These are phyloP conservation scores for Alternaria sp. DNA, from an alignment of 2,329 filamentous ascomycete genomes.

Conservation along the genomic window DNA sequence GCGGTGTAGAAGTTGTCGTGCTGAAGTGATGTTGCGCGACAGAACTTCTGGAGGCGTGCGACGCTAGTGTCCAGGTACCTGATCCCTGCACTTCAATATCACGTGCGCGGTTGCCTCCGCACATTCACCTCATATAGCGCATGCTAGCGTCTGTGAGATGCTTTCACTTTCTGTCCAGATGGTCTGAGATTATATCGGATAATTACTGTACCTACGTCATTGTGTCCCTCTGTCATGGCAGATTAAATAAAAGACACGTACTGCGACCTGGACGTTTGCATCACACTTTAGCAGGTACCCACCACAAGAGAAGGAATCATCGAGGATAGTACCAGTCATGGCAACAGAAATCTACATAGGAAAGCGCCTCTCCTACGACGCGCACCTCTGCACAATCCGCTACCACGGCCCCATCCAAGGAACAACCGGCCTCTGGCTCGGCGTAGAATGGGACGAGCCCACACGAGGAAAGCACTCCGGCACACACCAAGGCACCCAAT, in stretches of 20 bases:
- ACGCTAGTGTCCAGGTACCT: slow-evolving; percentile 23
- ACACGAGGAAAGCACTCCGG: slow-evolving; percentile 89
- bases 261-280: too few species aligned
- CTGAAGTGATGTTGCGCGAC: slow-evolving; percentile 16
- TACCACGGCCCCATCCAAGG: slow-evolving; percentile 80
- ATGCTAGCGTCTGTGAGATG: not conserved
- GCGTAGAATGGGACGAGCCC: slow-evolving; percentile 95
- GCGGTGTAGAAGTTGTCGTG: slow-evolving; percentile 6
- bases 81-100: not conserved
- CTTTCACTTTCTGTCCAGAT: too few species aligned
- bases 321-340: slow-evolving; percentile 25
- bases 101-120: slow-evolving; percentile 11
- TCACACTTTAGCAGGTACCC: too few species aligned
- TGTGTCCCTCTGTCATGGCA: too few species aligned
- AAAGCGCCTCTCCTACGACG: slow-evolving; percentile 80
- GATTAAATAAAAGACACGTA: too few species aligned
- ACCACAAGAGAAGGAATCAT: too few species aligned
- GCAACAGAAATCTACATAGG: slow-evolving; percentile 59
- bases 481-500: slow-evolving; percentile 71
- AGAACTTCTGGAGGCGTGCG: slow-evolving; percentile 29
- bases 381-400: slow-evolving; percentile 80
- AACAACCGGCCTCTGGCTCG: slow-evolving; percentile 82
- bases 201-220: too few species aligned
- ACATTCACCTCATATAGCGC: not conserved
- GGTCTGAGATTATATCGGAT: not conserved